Base-by-base conservation (phyloP, 768 basidiomycete genomes). In the Mycena pura region DNA sequence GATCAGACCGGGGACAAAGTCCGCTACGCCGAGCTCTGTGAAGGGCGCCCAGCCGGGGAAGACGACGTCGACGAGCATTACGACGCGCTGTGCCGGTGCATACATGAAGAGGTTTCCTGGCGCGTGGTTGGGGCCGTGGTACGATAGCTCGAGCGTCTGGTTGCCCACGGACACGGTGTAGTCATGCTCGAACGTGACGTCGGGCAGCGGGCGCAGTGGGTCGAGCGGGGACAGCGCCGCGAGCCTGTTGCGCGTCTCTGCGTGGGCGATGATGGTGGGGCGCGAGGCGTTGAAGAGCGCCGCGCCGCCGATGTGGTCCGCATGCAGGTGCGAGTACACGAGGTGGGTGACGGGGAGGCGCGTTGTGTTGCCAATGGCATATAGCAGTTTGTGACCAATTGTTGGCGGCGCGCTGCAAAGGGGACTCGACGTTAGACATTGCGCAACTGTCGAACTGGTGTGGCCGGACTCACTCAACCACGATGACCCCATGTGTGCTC, bases 91-190 rank as follows among this genome's bases (percentile, higher is more conserved):
- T 17, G 49, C 49, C 38, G 49, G 49, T 13, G 49, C 49, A n/a
- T 51, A 51, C 49, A 51, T 51, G 49, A 51, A 51, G 49, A 51
- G 22, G 49, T 51, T 51, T 13, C 38, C 49, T n/a, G 49, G 38
- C 22, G 36, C 21, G 49, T 51, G 49, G 38, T 40, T 51, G 38
- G 48, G 48, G 34, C 48, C 48, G 19, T 44, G 43, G 43, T 44
- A 44, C 43, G 43, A 44, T 21, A 43, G 17, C 40, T 43, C 40
- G 40, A 43, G 40, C 19, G 40, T 43, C 40, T 43, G 40, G 19
- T 44, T 44, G 43, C 24, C 43, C 24, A 44, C 43, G 34, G 19
- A 14, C 34, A 50, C 8, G 22, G 32, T 50, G 48, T 50, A 50
- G 13, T 38, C 15, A 38, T 13, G 21, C 34, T 50, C 22, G 48